A percentile compares a stretch with the other conserved stretches of the same genome.
phyloP scores from a whole-genome alignment of 2,329 filamentous ascomycete genomes.

The Zymoseptoria crescenta region DNA sequence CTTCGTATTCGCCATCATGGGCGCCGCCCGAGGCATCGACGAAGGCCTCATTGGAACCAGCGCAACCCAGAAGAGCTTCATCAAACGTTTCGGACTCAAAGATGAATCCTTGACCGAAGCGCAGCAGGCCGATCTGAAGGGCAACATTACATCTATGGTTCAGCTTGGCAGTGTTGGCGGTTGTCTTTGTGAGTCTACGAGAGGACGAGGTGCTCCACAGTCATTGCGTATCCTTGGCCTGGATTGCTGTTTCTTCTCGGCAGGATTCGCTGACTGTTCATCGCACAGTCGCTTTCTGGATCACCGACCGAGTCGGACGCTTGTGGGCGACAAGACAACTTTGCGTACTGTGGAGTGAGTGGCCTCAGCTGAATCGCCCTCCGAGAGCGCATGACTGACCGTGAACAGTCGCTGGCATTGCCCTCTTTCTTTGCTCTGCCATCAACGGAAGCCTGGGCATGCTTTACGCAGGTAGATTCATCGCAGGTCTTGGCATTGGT shows the following conservation, averaged over 20 bases:
- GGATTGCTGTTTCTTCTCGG: too few species aligned
- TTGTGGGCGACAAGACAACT: too few species aligned
- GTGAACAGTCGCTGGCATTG: constrained; percentile 22
- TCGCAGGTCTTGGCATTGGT: constrained; percentile 37
- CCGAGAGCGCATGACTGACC: too few species aligned
- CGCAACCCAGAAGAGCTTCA: constrained; percentile 57
- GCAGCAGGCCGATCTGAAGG: constrained; percentile 53
- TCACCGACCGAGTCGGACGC: too few species aligned
- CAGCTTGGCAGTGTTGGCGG: too few species aligned
- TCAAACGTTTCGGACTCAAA: constrained; percentile 50
- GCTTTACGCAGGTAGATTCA: constrained; percentile 34
- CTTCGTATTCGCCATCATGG: constrained; percentile 48
- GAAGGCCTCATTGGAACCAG: constrained; percentile 60
- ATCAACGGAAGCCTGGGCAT: constrained; percentile 25
- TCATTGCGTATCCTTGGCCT: too few species aligned
- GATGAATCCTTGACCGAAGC: constrained; percentile 43
- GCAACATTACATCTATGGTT: constrained; percentile 75
- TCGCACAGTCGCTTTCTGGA: too few species aligned
- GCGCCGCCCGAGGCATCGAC: constrained; percentile 73
- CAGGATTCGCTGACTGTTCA: too few species aligned
- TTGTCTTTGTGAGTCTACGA: too few species aligned
- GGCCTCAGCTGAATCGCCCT: too few species aligned
- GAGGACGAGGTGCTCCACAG: too few species aligned
- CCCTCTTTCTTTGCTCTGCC: constrained; percentile 42
- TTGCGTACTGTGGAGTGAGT: too few species aligned